Base-by-base conservation (phyloP, 106 monocot species). In the Apostasia shenzhenica region DNA sequence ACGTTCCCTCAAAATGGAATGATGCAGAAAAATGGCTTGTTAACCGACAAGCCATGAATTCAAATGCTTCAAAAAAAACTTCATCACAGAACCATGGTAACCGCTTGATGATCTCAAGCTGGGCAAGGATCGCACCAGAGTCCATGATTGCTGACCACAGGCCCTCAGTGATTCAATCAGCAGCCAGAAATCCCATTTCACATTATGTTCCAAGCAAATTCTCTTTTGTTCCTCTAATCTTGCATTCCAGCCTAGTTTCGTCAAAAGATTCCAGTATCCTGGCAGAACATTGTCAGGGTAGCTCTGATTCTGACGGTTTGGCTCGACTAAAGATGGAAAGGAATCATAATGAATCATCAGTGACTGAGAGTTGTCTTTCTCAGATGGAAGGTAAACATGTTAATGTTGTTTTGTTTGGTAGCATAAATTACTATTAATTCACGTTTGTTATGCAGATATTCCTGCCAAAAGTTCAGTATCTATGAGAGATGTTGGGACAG, bases 401-500 rank as follows among this genome's bases (percentile, higher is more conserved):
- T 70, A 6, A 9, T 70, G 4, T 70, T 48, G 58, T 8, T 14
- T 37, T 37, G 5, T 61, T 52, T 12, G 11, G 52, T 52, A 1
- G 11, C 52, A 52, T 4, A 52, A 52, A 52, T 52, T 52, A 8
- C 9, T 52, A 11, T 52, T 8, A 8, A 1, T 52, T 52, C 11
- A 11, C 11, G 52, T 52, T 6, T 49, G 37, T 76, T 54, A 66
- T 78, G 73, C 70, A 85, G 90, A 63, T 68, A 56, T 45, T 75
- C 74, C 66, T 4, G 41, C 74, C 41, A 79, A 64, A 68, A 78
- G 78, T 46, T 75, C 92, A 4, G 87, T 99, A 3, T 88, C 87
- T 45, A 93, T 88, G 93, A 80, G 90, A 74, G 93, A 99, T 55
- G 78, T 87, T n/a, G 99, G 99, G 61, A 99, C 99, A 1, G 93